These are phyloP conservation scores for carrot (Daucus carota) DNA, from an alignment of 129 eudicot genomes.

Conservation along the genomic window DH1_v3.0 NC_030384.2:42681501-42682000, in stretches of 20 bases:
- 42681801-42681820: slow-evolving; percentile 78
- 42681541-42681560: neutral
- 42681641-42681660: neutral
- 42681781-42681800: slow-evolving; percentile 42
- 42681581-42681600: neutral
- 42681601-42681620: neutral
- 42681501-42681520: neutral
- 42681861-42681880: slow-evolving; percentile 3
- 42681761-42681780: slow-evolving; percentile 59
- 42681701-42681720: slow-evolving; percentile 26
- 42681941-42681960: neutral
- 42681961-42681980: neutral
- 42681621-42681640: neutral
- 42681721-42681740: slow-evolving; percentile 27
- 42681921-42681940: neutral
- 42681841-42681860: slow-evolving; percentile 9
- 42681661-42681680: too few species aligned
- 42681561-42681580: neutral
- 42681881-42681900: neutral
- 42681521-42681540: neutral
- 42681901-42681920: neutral
- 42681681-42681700: slow-evolving; percentile 50
- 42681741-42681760: slow-evolving; percentile 53
- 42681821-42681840: slow-evolving; percentile 16
- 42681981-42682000: neutral